These are phyloP conservation scores for Pseudognaphalium luteoalbum DNA, from an alignment of 129 eudicot genomes.

Conservation along the genomic window DNA sequence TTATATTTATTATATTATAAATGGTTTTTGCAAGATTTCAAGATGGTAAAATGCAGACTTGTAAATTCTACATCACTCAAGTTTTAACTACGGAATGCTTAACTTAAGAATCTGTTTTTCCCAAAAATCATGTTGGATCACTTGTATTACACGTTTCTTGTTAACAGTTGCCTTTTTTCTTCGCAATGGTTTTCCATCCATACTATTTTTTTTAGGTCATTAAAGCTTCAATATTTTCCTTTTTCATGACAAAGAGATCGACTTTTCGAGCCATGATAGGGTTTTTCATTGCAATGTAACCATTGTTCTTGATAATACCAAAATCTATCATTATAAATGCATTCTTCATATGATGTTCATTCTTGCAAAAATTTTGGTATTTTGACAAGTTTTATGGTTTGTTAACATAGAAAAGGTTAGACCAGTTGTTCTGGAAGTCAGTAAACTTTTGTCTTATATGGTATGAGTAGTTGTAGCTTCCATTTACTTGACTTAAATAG, in stretches of 20 bases:
- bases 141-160: no score
- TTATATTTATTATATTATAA: neutral
- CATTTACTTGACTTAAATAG: neutral
- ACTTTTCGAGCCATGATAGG: neutral
- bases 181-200: no score
- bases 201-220: no score
- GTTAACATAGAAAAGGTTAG: neutral
- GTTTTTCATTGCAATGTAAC: conserved; percentile 3
- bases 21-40: conserved; percentile 14
- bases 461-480: neutral
- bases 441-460: neutral
- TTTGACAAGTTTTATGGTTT: neutral
- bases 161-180: no score
- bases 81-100: neutral
- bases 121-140: no score
- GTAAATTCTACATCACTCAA: neutral
- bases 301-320: conserved; percentile 3
- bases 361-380: no score
- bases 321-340: neutral
- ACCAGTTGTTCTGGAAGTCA: neutral
- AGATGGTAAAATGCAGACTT: neutral
- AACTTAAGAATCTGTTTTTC: conserved; percentile 4
- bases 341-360: no score
- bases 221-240: neutral
- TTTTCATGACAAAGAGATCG: no score